Evolutionary conservation across 306 rosid species (phyloP), one percentile per base, ranked within the genome.

Genomic region (Comarum palustre): DNA sequence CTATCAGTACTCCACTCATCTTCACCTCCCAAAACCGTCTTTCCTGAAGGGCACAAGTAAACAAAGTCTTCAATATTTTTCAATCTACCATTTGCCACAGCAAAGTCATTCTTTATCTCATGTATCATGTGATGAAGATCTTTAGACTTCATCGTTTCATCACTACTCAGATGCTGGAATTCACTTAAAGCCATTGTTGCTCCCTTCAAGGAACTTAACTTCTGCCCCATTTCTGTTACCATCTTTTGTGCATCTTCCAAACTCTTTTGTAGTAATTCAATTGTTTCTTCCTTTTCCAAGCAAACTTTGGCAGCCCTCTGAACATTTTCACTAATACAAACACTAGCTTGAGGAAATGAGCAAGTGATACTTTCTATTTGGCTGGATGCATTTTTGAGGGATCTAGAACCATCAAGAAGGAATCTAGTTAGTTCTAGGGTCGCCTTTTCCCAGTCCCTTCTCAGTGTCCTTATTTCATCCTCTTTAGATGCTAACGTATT

Each of bases 331-430:
- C 81, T 79, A 68, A 91, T 78, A 71, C 84, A 77, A 72, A 79
- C 65, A 82, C 86, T 86, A 47, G 72, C 88, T 72, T 84, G 84
- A 6, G 96, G 95, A 80, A 91, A 94, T 81, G 96, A 87, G 77
- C 81, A 45, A 34, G 87, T 75, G 68, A 94, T 91, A 72, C 73
- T 78, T 85, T 94, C 85, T 66, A 88, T 86, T 77, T 94, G 92
- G 27, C 91, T 81, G 67, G 91, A 83, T n/a, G 89, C 96, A 80
- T 85, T 92, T 81, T 72, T 89, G 74, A 94, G 91, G 77, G 94
- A 87, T 79, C 87, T 94, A 74, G 96, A 89, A 69, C 98, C 90
- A 80, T 94, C 98, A 12, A 86, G 80, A 82, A 94, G 96, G 80
- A 91, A 91, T 59, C 85, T 80, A 73, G 96, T 91, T 72, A 94